These are phyloP conservation scores for Coemansia sp. DNA, from an alignment of 192 early-diverging fungal species.

Conservation along the genomic window DNA sequence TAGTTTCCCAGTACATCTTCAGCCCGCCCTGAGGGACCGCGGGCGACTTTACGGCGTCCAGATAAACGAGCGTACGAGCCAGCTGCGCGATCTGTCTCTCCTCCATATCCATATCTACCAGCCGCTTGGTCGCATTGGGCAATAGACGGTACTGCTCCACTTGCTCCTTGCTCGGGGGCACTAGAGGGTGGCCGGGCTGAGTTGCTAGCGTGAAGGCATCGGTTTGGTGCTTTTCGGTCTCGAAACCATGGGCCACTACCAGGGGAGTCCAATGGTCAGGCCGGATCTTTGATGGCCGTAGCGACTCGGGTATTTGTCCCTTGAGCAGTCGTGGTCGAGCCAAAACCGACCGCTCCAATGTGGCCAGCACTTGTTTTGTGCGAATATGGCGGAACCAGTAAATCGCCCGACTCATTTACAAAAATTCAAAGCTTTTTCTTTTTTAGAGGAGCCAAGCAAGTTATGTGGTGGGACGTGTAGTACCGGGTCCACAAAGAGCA, in stretches of 20 bases:
- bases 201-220: constrained; percentile 26
- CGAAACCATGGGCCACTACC: constrained; percentile 41
- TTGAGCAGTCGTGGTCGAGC: constrained; percentile 14
- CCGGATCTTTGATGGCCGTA: constrained; percentile 36
- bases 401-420: constrained; percentile 36
- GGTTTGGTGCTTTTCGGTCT: constrained; percentile 15
- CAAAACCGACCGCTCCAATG: constrained; percentile 34
- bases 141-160: constrained; percentile 14
- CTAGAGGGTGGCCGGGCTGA: constrained; percentile 34
- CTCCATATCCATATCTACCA: constrained; percentile 38
- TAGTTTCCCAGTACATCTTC: constrained; percentile 38
- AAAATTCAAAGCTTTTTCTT: too few relatives aligned
- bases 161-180: neutral
- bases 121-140: constrained; percentile 20
- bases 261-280: constrained; percentile 53
- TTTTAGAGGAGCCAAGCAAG: too few relatives aligned
- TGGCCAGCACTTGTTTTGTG: constrained; percentile 50
- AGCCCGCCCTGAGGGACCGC: constrained; percentile 4
- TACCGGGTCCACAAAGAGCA: too few relatives aligned
- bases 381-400: constrained; percentile 53
- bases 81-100: constrained; percentile 48
- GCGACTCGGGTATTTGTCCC: constrained; percentile 31
- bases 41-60: constrained; percentile 21
- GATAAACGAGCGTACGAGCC: constrained; percentile 35
- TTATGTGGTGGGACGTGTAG: too few relatives aligned